These are phyloP conservation scores for Asparagopsis taxiformis DNA, from an alignment of 31 red algal species.

Conservation along the genomic window DNA sequence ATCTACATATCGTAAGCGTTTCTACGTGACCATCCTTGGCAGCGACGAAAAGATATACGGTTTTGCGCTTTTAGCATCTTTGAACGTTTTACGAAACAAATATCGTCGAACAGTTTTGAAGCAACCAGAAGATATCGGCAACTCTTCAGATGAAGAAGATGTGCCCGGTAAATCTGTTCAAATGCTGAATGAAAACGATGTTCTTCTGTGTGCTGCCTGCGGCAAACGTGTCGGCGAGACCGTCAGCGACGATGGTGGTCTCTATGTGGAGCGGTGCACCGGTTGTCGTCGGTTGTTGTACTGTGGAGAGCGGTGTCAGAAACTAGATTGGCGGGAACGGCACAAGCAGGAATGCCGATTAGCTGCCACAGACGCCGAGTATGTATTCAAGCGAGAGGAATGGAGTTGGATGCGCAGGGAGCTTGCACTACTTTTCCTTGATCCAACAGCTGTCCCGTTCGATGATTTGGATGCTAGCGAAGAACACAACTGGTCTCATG, in stretches of 20 bases:
- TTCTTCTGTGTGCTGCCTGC: conserved; percentile 23
- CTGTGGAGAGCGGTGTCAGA: conserved; percentile 67
- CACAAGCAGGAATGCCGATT: conserved; percentile 39
- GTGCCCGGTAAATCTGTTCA: not conserved
- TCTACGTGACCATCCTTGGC: conserved; percentile 58
- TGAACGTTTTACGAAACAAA: conserved; percentile 40
- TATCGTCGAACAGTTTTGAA: conserved; percentile 35
- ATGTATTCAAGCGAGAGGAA: conserved; percentile 37
- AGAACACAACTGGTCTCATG: conserved; percentile 27
- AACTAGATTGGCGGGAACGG: conserved; percentile 46
- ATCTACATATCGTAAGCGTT: conserved; percentile 12
- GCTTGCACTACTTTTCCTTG: conserved; percentile 60
- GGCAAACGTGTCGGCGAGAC: conserved; percentile 27
- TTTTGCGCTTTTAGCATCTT: conserved; percentile 51
- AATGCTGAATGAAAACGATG: conserved; percentile 3
- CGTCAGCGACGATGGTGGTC: not conserved
- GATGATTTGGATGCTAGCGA: conserved; percentile 74
- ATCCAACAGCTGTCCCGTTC: conserved; percentile 70
- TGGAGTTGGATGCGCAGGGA: conserved; percentile 62
- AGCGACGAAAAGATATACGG: conserved; percentile 38
- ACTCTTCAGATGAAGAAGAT: not conserved
- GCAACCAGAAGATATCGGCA: not conserved
- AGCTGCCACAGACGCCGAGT: conserved; percentile 17
- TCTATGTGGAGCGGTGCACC: conserved; percentile 36
- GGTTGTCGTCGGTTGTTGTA: conserved; percentile 54